A percentile compares a stretch with the other conserved stretches of the same genome.
phyloP scores from a whole-genome alignment of 768 basidiomycete species.

The Gautieria morchelliformis region DNA sequence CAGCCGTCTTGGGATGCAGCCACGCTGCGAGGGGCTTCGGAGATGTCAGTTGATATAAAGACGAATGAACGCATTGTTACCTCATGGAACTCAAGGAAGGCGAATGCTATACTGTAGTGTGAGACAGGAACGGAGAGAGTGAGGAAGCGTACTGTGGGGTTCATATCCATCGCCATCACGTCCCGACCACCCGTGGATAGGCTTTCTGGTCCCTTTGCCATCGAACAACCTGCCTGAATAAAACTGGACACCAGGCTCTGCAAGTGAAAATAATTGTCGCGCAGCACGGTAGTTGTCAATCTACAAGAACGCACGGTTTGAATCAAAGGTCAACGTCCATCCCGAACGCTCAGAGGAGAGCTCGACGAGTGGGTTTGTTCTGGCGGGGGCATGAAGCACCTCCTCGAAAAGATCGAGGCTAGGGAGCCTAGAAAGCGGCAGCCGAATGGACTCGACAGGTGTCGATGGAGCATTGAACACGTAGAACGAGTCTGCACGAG shows the following conservation, averaged over 20 bases:
- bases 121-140: not conserved
- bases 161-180: conserved; percentile 48
- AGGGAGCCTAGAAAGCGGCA: conserved; percentile 34
- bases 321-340: conserved; percentile 49
- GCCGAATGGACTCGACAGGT: conserved; percentile 35
- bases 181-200: conserved; percentile 69
- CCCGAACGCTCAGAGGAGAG: conserved; percentile 51
- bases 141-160: conserved; percentile 34
- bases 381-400: conserved; percentile 23
- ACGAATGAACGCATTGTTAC: conserved; percentile 18
- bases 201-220: conserved; percentile 49
- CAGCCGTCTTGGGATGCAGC: conserved; percentile 45
- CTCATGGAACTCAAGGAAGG: conserved; percentile 62
- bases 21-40: conserved; percentile 51
- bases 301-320: conserved; percentile 50
- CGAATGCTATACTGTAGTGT: conserved; percentile 35
- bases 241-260: conserved; percentile 70
- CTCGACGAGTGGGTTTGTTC: conserved; percentile 37
- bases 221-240: conserved; percentile 53
- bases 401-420: conserved; percentile 38
- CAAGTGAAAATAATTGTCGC: not conserved
- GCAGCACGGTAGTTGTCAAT: not conserved
- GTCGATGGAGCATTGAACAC: conserved; percentile 30
- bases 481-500: conserved; percentile 55
- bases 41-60: not conserved